Evolutionary conservation across 805 yeast species (phyloP).

Genomic region (Monosporozyma unispora): DNA sequence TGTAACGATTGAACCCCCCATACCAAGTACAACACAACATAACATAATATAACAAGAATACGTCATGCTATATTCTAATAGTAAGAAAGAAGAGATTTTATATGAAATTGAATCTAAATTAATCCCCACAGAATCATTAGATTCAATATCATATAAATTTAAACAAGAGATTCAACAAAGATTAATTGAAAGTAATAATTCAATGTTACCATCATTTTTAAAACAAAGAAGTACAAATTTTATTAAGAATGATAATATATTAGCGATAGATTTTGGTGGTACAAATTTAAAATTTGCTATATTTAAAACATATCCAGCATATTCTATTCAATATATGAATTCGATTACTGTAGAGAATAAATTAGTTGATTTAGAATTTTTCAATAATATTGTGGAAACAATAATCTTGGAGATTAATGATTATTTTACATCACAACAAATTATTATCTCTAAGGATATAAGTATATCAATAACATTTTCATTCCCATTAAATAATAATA

Average conservation of each 20-base stretch:
- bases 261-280: conserved; percentile 27
- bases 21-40: background rate
- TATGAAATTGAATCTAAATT: conserved; percentile 5
- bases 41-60: background rate
- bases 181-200: conserved; percentile 11
- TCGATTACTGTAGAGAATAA: conserved; percentile 9
- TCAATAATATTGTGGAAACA: conserved; percentile 12
- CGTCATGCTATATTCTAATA: background rate
- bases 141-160: conserved; percentile 8
- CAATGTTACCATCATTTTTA: conserved; percentile 17
- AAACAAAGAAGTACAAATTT: background rate
- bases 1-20: no score
- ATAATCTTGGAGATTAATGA: conserved; percentile 12
- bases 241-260: conserved; percentile 2
- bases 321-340: conserved; percentile 9
- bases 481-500: conserved; percentile 24
- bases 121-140: conserved; percentile 10
- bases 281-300: conserved; percentile 21
- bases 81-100: conserved; percentile 3
- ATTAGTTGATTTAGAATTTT: conserved; percentile 15
- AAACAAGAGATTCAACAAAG: conserved; percentile 12
- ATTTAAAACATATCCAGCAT: conserved; percentile 7
- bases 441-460: conserved; percentile 1
- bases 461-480: conserved; percentile 29
- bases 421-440: conserved; percentile 6